Evolutionary conservation across 2,329 filamentous ascomycete species (phyloP).

Genomic region (Penicillium sp.): DNA sequence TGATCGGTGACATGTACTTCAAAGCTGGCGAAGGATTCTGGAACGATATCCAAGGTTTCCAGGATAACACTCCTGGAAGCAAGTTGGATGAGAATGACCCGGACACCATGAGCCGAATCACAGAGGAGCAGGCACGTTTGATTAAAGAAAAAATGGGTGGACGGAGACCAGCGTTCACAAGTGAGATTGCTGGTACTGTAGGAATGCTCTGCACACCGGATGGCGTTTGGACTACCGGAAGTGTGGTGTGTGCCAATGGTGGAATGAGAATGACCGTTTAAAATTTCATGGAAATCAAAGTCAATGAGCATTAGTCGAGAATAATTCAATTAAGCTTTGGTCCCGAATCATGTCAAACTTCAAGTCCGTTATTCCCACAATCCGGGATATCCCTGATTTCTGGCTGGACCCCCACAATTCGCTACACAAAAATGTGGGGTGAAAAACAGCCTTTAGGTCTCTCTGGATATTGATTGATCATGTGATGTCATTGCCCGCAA

Average conservation of each 20-base stretch:
- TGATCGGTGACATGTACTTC: constrained; percentile 66
- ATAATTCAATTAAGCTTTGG: too few relatives aligned
- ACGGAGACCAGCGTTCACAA: constrained; percentile 63
- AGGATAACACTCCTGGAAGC: constrained; percentile 63
- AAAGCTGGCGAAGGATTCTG: constrained; percentile 59
- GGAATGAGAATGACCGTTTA: constrained; percentile 61
- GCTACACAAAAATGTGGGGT: neutral
- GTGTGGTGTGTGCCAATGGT: constrained; percentile 77
- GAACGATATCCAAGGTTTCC: constrained; percentile 59
- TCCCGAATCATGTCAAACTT: neutral
- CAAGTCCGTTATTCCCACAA: neutral
- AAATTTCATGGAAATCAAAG: neutral
- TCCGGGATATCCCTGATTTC: too few relatives aligned
- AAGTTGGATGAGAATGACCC: constrained; percentile 14
- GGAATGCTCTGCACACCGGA: constrained; percentile 74
- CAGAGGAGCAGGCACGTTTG: constrained; percentile 62
- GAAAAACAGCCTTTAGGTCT: neutral
- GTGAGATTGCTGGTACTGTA: constrained; percentile 73
- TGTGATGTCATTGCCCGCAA: too few relatives aligned
- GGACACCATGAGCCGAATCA: constrained; percentile 38
- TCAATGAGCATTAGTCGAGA: too few relatives aligned
- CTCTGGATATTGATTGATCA: too few relatives aligned
- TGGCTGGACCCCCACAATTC: too few relatives aligned
- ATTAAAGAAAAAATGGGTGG: constrained; percentile 59
- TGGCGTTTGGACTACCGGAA: constrained; percentile 75